These are phyloP conservation scores for Apiospora koreana DNA, from an alignment of 2,329 filamentous ascomycete genomes.

Conservation along the genomic window DNA sequence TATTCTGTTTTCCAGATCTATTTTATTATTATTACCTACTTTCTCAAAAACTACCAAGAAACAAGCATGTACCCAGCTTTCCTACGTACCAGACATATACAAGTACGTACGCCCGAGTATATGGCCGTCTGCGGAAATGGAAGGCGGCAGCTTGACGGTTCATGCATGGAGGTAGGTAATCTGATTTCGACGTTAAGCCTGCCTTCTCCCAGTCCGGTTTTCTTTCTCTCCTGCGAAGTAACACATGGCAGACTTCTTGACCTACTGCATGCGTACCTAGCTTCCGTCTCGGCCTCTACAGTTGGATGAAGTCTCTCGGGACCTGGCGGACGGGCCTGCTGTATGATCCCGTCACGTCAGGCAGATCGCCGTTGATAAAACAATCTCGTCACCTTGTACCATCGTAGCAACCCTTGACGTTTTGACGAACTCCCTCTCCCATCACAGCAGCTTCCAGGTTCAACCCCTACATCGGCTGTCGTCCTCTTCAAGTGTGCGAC, in stretches of 20 bases:
- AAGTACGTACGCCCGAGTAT: constrained; percentile 1
- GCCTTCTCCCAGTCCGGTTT: background rate
- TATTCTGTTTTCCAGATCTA: background rate
- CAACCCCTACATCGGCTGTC: background rate
- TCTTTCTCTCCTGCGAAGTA: background rate
- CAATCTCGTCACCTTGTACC: background rate
- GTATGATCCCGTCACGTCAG: background rate
- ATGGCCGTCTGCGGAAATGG: background rate
- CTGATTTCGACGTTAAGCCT: background rate
- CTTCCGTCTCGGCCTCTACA: background rate
- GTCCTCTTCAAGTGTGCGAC: background rate
- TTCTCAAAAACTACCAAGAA: background rate
- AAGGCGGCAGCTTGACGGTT: background rate
- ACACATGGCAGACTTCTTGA: background rate
- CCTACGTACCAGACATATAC: background rate
- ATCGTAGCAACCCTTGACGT: background rate
- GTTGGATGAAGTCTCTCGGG: background rate
- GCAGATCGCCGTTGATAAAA: background rate
- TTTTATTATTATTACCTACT: too few relatives aligned
- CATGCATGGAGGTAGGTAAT: background rate
- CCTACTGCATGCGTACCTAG: background rate
- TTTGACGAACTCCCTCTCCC: background rate
- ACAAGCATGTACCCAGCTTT: background rate
- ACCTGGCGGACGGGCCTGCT: background rate
- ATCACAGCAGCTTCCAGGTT: background rate